Evolutionary conservation across 805 yeast species (phyloP).

Genomic region (Zygosaccharomyces kombuchaensis): DNA sequence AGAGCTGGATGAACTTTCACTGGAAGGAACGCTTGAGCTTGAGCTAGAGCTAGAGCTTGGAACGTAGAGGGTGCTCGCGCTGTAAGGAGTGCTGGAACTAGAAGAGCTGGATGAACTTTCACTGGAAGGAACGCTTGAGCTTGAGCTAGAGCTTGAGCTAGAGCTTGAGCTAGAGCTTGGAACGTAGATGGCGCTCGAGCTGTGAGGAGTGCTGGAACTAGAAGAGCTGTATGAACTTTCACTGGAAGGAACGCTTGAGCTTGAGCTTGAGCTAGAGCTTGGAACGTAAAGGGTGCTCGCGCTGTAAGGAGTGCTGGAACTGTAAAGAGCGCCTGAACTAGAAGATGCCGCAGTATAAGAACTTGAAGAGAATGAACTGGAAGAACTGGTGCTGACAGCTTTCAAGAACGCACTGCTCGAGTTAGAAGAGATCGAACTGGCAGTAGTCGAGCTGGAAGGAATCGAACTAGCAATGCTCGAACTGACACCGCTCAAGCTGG

Average conservation of each 20-base stretch:
- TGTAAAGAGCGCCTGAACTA: background rate
- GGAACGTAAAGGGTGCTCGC: background rate
- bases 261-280: background rate
- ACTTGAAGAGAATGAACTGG: background rate
- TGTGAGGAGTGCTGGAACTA: background rate
- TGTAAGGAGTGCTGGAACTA: background rate
- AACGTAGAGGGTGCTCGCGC: background rate
- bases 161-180: background rate
- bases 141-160: background rate
- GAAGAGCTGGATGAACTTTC: background rate
- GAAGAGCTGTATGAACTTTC: background rate
- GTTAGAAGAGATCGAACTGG: background rate
- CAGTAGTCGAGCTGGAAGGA: background rate
- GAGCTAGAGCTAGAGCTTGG: background rate
- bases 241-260: too few relatives aligned
- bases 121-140: background rate
- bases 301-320: background rate
- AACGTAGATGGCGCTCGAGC: too few relatives aligned
- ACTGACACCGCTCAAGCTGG: background rate
- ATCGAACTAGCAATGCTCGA: background rate
- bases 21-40: too few relatives aligned
- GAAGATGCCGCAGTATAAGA: background rate
- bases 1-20: background rate
- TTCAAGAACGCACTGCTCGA: too few relatives aligned
- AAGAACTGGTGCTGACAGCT: background rate